Percentiles rank a stretch among this genome's conserved stretches.
Conservation (phyloP, 768 basidiomycete genomes). For the Calocybe indica region DNA sequence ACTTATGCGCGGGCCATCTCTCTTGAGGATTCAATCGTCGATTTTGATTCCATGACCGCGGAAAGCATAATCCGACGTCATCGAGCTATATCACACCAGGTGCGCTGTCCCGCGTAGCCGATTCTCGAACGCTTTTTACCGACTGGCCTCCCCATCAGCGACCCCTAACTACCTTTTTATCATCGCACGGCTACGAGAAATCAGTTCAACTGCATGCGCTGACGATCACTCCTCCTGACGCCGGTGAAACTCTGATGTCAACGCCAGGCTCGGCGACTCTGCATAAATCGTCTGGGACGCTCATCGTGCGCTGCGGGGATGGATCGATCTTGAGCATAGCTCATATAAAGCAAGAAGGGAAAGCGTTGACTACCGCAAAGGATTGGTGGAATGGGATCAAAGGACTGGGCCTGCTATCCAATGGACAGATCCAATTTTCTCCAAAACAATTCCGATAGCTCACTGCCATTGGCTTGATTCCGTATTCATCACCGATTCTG, state of each 20-base stretch:
- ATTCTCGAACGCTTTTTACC: not conserved
- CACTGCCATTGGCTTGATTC: no score
- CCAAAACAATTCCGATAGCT: no score
- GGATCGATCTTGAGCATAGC: conserved; percentile 47
- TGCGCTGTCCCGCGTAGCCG: conserved; percentile 12
- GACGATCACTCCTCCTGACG: conserved; percentile 1
- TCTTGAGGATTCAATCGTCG: conserved; percentile 41
- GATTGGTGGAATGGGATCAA: conserved; percentile 79
- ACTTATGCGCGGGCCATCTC: conserved; percentile 59
- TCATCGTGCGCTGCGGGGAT: conserved; percentile 53
- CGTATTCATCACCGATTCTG: no score
- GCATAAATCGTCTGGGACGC: conserved; percentile 25
- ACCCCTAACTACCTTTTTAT: conserved; percentile 17
- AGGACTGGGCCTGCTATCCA: conserved; percentile 17
- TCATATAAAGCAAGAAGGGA: conserved; percentile 57
- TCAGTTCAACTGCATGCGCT: conserved; percentile 34
- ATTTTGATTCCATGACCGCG: conserved; percentile 56
- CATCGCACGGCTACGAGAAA: conserved; percentile 24
- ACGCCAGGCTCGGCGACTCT: conserved; percentile 39
- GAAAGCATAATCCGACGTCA: conserved; percentile 45
- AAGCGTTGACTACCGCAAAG: conserved; percentile 43
- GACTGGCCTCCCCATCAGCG: conserved; percentile 15
- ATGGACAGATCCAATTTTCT: conserved; percentile 8
- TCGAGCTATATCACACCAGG: conserved; percentile 69
- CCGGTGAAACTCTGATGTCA: conserved; percentile 3